Percentiles rank a stretch among this genome's conserved stretches.
These are phyloP conservation scores for Saccharomycopsis sp. DNA, from an alignment of 805 yeast genomes.

Conservation along the genomic window DNA sequence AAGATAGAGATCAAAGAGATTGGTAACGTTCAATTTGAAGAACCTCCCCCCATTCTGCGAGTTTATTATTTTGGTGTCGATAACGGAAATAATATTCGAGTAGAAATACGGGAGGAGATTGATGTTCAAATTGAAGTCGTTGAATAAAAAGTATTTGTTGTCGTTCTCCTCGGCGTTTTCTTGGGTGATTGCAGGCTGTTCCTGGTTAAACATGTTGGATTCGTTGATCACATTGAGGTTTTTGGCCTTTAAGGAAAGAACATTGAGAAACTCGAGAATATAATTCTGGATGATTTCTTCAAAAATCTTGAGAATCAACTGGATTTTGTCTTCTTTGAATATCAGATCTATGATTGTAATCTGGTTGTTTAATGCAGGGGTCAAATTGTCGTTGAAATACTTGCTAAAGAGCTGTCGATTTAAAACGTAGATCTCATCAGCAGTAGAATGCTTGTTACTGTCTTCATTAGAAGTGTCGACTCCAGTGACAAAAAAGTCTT, in stretches of 20 bases:
- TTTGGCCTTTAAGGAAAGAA: conserved; percentile 24
- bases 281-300: conserved; percentile 36
- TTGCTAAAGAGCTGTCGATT: neutral
- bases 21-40: conserved; percentile 27
- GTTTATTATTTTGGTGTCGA: conserved; percentile 32
- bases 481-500: conserved; percentile 25
- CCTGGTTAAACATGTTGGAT: conserved; percentile 28
- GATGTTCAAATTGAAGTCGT: conserved; percentile 9
- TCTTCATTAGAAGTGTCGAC: neutral
- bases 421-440: neutral
- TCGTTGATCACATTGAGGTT: conserved; percentile 23
- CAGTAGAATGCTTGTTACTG: neutral
- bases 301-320: conserved; percentile 32
- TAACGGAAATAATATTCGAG: conserved; percentile 24
- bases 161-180: neutral
- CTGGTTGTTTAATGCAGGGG: conserved; percentile 30
- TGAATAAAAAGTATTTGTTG: conserved; percentile 1
- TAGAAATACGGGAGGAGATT: conserved; percentile 25
- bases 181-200: neutral
- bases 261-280: conserved; percentile 27
- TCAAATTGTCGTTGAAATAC: conserved; percentile 22
- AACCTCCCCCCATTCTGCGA: conserved; percentile 31
- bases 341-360: conserved; percentile 33
- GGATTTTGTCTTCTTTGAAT: conserved; percentile 32
- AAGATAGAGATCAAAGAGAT: conserved; percentile 33